Evolutionary conservation across 2,329 filamentous ascomycete species (phyloP).

Genomic region (Trichoderma oligosporum): DNA sequence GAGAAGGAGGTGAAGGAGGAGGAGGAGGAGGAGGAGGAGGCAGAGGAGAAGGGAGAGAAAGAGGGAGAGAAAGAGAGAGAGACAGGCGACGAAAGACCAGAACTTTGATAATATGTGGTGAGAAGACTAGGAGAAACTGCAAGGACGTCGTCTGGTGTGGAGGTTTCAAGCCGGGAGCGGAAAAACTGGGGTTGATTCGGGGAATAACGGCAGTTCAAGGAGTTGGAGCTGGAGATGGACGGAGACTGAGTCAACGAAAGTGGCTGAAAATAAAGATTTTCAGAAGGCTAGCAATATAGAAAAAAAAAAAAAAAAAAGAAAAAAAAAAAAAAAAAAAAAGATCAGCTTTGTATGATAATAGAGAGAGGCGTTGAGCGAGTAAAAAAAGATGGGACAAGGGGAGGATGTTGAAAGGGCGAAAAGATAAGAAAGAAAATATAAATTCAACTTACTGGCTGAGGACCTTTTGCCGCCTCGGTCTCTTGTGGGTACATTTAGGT

Average conservation of each 20-base stretch:
- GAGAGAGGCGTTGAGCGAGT: neutral
- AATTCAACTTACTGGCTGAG: slow-evolving; percentile 1
- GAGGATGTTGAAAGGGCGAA: too few relatives aligned
- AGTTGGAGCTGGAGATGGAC: neutral
- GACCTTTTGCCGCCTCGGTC: slow-evolving; percentile 5
- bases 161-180: slow-evolving; percentile 4
- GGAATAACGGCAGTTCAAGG: neutral
- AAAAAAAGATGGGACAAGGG: too few relatives aligned
- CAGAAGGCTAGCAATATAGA: neutral
- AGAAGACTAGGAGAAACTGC: neutral
- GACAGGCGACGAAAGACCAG: neutral
- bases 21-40: neutral
- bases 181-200: slow-evolving; percentile 12
- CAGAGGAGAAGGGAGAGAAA: slow-evolving; percentile 1
- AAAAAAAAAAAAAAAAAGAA: neutral
- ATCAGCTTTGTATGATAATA: too few relatives aligned
- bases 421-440: too few relatives aligned
- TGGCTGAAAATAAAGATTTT: neutral
- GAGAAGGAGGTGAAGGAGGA: slow-evolving; percentile 1
- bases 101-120: neutral
- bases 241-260: neutral
- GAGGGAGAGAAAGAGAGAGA: slow-evolving; percentile 2
- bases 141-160: neutral
- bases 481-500: slow-evolving; percentile 7
- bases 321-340: neutral